Conservation (phyloP, 192 early-diverging fungal genomes). For the Linnemannia hyalina region DNA sequence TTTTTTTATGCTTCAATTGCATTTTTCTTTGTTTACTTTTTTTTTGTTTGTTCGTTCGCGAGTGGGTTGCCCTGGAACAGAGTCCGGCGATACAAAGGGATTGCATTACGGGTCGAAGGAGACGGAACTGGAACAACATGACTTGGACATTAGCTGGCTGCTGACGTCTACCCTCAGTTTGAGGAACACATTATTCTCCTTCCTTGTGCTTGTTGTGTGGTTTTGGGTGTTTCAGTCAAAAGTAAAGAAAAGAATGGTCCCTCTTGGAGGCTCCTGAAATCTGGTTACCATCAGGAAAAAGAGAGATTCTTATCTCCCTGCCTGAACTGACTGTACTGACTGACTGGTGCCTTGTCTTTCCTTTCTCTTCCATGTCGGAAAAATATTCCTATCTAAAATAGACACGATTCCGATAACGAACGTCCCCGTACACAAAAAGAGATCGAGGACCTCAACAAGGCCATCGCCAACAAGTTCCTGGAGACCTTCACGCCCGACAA, state of each 20-base stretch:
- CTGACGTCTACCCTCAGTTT: neutral
- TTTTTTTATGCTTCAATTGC: neutral
- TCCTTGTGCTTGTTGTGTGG: neutral
- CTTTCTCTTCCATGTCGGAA: neutral
- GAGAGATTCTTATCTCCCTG: neutral
- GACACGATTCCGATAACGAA: conserved; percentile 78
- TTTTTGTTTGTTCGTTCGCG: too few relatives aligned
- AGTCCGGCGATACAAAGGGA: too few relatives aligned
- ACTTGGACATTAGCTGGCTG: too few relatives aligned
- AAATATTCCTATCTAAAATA: conserved; percentile 29
- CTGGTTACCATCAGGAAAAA: neutral
- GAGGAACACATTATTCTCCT: neutral
- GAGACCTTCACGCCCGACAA: conserved; percentile 60
- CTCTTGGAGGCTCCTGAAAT: neutral
- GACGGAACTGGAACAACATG: too few relatives aligned
- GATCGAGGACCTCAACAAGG: conserved; percentile 68
- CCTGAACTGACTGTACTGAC: neutral
- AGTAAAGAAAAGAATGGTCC: neutral
- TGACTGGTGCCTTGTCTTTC: neutral
- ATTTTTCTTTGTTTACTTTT: neutral
- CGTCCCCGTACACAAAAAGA: conserved; percentile 73
- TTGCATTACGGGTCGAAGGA: too few relatives aligned
- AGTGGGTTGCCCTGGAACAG: too few relatives aligned
- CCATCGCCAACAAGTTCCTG: conserved; percentile 60
- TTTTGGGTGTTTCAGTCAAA: neutral